Base-by-base conservation (phyloP, 1,284 basidiomycete species). In the Singerocomus rubriflavus region DNA sequence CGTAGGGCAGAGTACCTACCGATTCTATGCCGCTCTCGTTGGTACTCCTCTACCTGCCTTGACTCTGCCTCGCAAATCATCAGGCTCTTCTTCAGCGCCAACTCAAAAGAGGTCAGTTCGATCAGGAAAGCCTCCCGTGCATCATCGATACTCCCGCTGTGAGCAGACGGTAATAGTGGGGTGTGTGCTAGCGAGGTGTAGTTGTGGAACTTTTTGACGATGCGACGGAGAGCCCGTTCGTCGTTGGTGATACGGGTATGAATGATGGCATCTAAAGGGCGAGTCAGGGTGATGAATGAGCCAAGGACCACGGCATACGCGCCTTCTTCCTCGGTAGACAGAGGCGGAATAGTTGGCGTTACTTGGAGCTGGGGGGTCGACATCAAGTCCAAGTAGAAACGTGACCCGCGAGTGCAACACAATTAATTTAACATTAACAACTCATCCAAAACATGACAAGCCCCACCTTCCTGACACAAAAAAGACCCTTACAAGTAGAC, bases 31-130 rank as follows among this genome's bases (percentile, higher is more conserved):
- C 78, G 78, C 61, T 90, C 87, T 36, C 76, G 73, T 58, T 87
- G 78, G 63, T 91, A 91, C 65, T 88, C 84, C 59, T 88, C 83
- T 2, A 89, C 88, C 67, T 91, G 87, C 58, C 88, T 74, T 44
- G 79, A 79, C 70, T 91, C 88, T 7, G 88, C 88, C 61, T 89
- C 84, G 61, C 88, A 90, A 43, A 88, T 82, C 81, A 91, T 85
- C 31, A 77, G 72, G 54, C 79, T 85, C 70, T 91, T 91, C 70
- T 84, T 80, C 56, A 91, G 70, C 46, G 80, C 70, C 53, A 91
- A 65, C 62, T 87, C 80, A 61, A 91, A 91, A 10, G 85, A 80
- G 37, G 81, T 80, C 9, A 91, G 68, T 64, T 91, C 89, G 34
- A 89, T 74, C 44, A 90, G 65, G 60, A 91, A 87, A 2, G 83